Percentiles rank a stretch among this genome's conserved stretches.
Evolutionary conservation across 176 grass and related monocot species (phyloP).

Genomic region (Avena insularis): DNA sequence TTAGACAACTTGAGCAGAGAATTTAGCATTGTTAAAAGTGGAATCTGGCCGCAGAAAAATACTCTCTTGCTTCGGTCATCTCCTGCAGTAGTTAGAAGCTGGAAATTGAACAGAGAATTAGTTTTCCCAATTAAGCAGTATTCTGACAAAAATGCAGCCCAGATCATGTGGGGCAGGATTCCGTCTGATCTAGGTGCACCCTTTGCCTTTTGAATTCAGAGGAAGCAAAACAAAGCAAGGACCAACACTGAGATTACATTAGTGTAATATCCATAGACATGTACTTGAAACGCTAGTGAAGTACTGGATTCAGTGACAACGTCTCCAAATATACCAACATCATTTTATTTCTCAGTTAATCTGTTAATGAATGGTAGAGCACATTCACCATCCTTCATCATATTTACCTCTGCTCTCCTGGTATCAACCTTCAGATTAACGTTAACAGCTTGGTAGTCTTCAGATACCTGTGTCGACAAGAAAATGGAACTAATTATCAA

Average conservation of each 20-base stretch:
- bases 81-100: constrained; percentile 58
- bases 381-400: constrained; percentile 1
- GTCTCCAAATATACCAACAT: constrained; percentile 10
- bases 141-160: constrained; percentile 9
- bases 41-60: constrained; percentile 61
- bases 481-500: constrained; percentile 30
- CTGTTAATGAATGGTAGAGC: constrained; percentile 21
- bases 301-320: background rate
- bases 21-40: constrained; percentile 22
- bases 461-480: constrained; percentile 57
- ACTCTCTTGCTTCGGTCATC: constrained; percentile 63
- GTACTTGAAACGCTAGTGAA: constrained; percentile 2
- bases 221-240: constrained; percentile 36
- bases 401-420: constrained; percentile 63
- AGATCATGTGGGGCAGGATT: background rate
- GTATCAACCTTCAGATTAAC: constrained; percentile 59
- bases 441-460: constrained; percentile 75
- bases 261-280: no score
- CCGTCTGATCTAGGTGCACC: background rate
- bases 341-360: background rate
- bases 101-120: constrained; percentile 46
- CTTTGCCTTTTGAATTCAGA: constrained; percentile 26
- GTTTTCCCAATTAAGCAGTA: constrained; percentile 15
- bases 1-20: constrained; percentile 22
- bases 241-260: background rate